Evolutionary conservation across 305 asterid genomes (phyloP).

Genomic region (Fraxinus sp.): DNA sequence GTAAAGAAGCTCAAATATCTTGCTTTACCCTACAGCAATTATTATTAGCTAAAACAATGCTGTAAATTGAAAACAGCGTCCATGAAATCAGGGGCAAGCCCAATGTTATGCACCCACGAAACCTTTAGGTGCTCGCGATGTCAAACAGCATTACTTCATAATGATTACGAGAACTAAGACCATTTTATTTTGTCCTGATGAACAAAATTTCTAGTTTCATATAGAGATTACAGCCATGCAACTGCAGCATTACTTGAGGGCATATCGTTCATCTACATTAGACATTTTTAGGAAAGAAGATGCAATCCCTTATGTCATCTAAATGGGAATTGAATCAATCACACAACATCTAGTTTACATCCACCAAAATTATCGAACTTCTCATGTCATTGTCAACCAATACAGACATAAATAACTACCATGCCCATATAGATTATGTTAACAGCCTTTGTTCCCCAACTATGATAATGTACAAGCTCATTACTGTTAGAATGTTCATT

Average conservation of each 20-base stretch:
- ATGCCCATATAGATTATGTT: background rate
- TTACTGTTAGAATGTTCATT: background rate
- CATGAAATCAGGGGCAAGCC: background rate
- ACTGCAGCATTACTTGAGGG: background rate
- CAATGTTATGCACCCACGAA: background rate
- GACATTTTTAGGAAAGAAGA: background rate
- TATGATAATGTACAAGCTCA: background rate
- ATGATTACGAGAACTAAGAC: background rate
- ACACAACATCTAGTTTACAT: background rate
- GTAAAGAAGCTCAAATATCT: background rate
- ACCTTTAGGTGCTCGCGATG: background rate
- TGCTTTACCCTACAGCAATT: background rate
- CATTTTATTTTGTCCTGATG: background rate
- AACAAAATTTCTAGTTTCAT: background rate
- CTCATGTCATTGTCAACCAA: background rate
- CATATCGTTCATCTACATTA: background rate
- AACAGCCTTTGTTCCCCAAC: background rate
- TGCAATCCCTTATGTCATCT: background rate
- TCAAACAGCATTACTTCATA: background rate
- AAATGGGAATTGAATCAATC: background rate
- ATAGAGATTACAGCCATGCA: background rate
- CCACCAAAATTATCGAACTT: background rate
- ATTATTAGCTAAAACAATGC: background rate
- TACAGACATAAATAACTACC: background rate
- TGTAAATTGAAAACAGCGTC: background rate